These are phyloP conservation scores for Hemerocallis citrina DNA, from an alignment of 106 monocot species.

Conservation along the genomic window DNA sequence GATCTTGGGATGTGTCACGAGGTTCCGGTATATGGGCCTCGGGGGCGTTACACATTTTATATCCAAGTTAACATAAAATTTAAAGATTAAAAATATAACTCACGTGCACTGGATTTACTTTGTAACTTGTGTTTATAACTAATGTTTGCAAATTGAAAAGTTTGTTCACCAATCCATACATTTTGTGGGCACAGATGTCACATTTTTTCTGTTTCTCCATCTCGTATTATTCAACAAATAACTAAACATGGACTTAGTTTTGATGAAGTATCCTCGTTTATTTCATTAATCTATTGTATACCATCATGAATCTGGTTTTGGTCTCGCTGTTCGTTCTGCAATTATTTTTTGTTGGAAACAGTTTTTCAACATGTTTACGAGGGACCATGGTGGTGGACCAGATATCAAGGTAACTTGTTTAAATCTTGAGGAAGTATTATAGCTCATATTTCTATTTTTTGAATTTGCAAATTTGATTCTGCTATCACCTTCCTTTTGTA, in stretches of 20 bases:
- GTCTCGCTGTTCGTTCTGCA: neutral
- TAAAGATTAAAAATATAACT: too few relatives aligned
- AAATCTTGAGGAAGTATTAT: neutral
- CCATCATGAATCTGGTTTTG: neutral
- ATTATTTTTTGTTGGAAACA: conserved; percentile 12
- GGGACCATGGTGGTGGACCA: conserved; percentile 49
- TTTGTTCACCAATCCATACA: too few relatives aligned
- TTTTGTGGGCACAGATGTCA: neutral
- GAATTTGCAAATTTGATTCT: too few relatives aligned
- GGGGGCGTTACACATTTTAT: too few relatives aligned
- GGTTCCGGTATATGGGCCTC: too few relatives aligned
- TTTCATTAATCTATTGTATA: too few relatives aligned
- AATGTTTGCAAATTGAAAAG: too few relatives aligned
- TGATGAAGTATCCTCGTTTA: neutral
- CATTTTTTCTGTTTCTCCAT: neutral
- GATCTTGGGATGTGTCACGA: too few relatives aligned
- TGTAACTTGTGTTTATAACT: too few relatives aligned
- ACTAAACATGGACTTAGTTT: neutral
- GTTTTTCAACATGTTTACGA: conserved; percentile 61
- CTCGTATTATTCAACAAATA: neutral
- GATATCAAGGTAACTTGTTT: conserved; percentile 53
- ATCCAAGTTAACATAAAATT: too few relatives aligned
- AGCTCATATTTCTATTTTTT: neutral
- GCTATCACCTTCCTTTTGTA: conserved; percentile 7
- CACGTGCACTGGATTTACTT: too few relatives aligned